phyloP scores from a whole-genome alignment of 257 asterid genomes.

The Penstemon barbatus region DNA sequence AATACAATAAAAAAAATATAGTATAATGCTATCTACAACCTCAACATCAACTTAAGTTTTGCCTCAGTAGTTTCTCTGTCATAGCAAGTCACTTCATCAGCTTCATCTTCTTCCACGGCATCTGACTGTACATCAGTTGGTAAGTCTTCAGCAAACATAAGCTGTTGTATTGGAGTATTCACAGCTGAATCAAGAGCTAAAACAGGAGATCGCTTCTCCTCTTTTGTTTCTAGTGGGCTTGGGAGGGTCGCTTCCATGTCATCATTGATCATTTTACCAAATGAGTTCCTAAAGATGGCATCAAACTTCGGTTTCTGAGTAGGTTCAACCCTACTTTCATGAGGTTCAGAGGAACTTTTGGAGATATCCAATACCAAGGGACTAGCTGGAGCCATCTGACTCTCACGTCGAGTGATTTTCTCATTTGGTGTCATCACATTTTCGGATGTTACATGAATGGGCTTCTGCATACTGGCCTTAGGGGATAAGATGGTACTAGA shows the following conservation, averaged over 20 bases:
- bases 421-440: constrained; percentile 33
- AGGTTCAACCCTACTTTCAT: constrained; percentile 39
- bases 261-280: constrained; percentile 21
- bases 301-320: constrained; percentile 38
- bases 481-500: constrained; percentile 47
- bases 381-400: constrained; percentile 42
- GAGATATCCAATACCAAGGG: constrained; percentile 37
- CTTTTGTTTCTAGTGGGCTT: constrained; percentile 35
- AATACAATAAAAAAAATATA: constrained; percentile 16
- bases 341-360: constrained; percentile 40
- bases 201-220: constrained; percentile 34
- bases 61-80: constrained; percentile 75
- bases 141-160: constrained; percentile 36
- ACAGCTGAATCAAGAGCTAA: constrained; percentile 42
- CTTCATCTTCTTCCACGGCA: constrained; percentile 44
- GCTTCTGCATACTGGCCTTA: constrained; percentile 38
- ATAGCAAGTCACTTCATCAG: constrained; percentile 50
- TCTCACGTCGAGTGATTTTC: constrained; percentile 30
- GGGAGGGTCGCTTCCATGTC: constrained; percentile 35
- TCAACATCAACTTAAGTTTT: constrained; percentile 75
- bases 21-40: constrained; percentile 46
- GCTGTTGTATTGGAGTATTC: constrained; percentile 38
- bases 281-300: constrained; percentile 28
- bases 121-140: constrained; percentile 49
- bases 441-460: constrained; percentile 28